Percentiles rank a stretch among this genome's conserved stretches.
Conservation (phyloP, 495 filamentous ascomycete genomes). For the Talaromyces stipitatus region DNA sequence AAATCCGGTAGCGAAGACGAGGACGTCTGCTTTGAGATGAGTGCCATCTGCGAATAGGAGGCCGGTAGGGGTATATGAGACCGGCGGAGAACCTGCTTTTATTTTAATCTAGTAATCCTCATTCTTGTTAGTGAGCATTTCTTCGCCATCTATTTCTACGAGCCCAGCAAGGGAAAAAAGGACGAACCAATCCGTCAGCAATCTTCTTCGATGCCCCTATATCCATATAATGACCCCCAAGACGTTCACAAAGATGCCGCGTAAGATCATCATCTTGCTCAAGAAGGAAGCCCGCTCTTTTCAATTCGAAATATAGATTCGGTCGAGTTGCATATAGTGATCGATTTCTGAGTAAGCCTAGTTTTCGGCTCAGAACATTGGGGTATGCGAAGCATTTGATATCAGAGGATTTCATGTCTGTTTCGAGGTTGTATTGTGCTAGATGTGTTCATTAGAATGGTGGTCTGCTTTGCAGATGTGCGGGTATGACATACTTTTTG, state of each 20-base stretch:
- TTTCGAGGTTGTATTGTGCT: slow-evolving; percentile 20
- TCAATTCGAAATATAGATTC: slow-evolving; percentile 19
- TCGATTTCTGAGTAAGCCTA: slow-evolving; percentile 2
- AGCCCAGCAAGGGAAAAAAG: background rate
- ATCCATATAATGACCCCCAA: slow-evolving; percentile 31
- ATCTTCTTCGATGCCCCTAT: slow-evolving; percentile 24
- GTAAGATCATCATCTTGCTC: slow-evolving; percentile 21
- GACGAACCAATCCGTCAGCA: slow-evolving; percentile 11
- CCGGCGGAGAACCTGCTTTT: slow-evolving; percentile 14
- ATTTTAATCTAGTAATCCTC: slow-evolving; percentile 21
- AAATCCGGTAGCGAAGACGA: slow-evolving; percentile 31
- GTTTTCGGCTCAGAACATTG: slow-evolving; percentile 10
- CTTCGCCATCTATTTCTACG: background rate
- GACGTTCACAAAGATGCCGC: slow-evolving; percentile 16
- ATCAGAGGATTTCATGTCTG: slow-evolving; percentile 21
- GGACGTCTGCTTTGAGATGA: slow-evolving; percentile 22
- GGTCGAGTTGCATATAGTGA: slow-evolving; percentile 4
- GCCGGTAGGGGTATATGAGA: slow-evolving; percentile 15
- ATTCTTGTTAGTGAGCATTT: background rate
- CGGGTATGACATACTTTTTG: background rate
- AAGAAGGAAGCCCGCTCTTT: slow-evolving; percentile 22
- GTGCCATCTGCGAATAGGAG: slow-evolving; percentile 20
- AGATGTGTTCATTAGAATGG: slow-evolving; percentile 3
- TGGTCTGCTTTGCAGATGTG: background rate
- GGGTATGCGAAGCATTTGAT: slow-evolving; percentile 15